A percentile compares a stretch with the other conserved stretches of the same genome.
Evolutionary conservation across 768 basidiomycete genomes (phyloP).

Genomic region (Termitomyces titanicus): DNA sequence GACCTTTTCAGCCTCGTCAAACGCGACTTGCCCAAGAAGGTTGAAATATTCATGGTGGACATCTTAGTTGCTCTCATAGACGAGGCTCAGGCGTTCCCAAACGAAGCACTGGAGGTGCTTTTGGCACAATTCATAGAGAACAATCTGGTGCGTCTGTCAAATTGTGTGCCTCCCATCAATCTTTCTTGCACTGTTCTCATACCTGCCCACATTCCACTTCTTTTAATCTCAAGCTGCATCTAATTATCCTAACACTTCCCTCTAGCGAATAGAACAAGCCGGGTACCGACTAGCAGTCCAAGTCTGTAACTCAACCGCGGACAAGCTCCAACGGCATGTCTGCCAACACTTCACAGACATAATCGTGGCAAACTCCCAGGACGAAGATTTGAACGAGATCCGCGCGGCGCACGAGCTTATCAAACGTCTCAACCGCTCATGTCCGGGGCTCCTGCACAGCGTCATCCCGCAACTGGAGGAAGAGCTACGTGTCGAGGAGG

Average conservation of each 20-base stretch:
- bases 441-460: constrained; percentile 79
- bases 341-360: constrained; percentile 93
- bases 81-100: constrained; percentile 75
- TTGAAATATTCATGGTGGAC: constrained; percentile 83
- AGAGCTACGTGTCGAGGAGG: constrained; percentile 75
- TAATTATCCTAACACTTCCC: neutral
- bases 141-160: constrained; percentile 49
- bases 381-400: constrained; percentile 68
- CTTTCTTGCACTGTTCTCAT: neutral
- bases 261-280: constrained; percentile 65
- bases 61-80: constrained; percentile 89
- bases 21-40: constrained; percentile 71
- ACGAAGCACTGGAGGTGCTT: constrained; percentile 73
- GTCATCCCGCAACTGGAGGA: constrained; percentile 94
- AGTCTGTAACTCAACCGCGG: constrained; percentile 79
- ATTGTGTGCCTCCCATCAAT: neutral
- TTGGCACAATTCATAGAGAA: constrained; percentile 86
- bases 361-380: constrained; percentile 57
- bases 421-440: constrained; percentile 74
- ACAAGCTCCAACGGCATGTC: constrained; percentile 86
- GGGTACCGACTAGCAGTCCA: constrained; percentile 81
- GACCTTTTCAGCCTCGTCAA: constrained; percentile 79
- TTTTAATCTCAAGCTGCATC: neutral
- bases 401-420: constrained; percentile 81
- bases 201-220: neutral